Percentiles rank a stretch among this genome's conserved stretches.
Conservation (phyloP, 2,329 filamentous ascomycete species). For the Xylaria multiplex region DNA sequence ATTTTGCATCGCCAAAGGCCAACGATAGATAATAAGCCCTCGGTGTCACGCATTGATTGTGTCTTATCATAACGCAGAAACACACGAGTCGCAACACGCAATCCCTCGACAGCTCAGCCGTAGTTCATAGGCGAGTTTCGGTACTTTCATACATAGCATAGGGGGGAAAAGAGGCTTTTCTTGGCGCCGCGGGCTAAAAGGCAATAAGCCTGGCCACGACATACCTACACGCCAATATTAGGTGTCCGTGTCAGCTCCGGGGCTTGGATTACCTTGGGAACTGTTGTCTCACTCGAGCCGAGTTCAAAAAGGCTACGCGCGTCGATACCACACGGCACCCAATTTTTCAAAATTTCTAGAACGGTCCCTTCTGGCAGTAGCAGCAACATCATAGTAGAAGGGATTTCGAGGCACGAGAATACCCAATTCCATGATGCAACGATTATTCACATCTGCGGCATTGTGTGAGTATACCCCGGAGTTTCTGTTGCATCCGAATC, state of each 20-base stretch:
- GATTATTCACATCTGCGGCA: conserved; percentile 24
- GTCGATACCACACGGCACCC: not conserved
- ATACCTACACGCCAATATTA: conserved; percentile 13
- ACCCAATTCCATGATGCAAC: conserved; percentile 23
- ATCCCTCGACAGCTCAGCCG: conserved; percentile 11
- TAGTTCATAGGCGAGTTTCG: conserved; percentile 17
- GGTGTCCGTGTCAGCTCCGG: conserved; percentile 16
- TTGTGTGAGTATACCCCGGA: conserved; percentile 31
- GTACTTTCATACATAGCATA: not conserved
- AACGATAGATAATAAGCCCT: conserved; percentile 15
- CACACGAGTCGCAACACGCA: conserved; percentile 18
- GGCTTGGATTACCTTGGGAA: conserved; percentile 6
- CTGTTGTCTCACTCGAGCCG: conserved; percentile 8
- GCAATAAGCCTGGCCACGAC: conserved; percentile 8
- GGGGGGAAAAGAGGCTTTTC: conserved; percentile 21
- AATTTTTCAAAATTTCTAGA: not conserved
- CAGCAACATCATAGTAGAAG: not conserved
- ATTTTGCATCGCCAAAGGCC: conserved; percentile 2
- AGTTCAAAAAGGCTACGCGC: conserved; percentile 10
- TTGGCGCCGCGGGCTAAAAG: conserved; percentile 26
- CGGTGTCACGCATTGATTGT: conserved; percentile 24
- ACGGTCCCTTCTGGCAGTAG: not conserved
- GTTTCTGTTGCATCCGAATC: not conserved
- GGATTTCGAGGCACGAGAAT: not conserved
- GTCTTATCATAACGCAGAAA: conserved; percentile 32